Percentiles rank a stretch among this genome's conserved stretches.
Conservation (phyloP, 176 grass and related monocot species). For the Bolboschoenus planiculmis region DNA sequence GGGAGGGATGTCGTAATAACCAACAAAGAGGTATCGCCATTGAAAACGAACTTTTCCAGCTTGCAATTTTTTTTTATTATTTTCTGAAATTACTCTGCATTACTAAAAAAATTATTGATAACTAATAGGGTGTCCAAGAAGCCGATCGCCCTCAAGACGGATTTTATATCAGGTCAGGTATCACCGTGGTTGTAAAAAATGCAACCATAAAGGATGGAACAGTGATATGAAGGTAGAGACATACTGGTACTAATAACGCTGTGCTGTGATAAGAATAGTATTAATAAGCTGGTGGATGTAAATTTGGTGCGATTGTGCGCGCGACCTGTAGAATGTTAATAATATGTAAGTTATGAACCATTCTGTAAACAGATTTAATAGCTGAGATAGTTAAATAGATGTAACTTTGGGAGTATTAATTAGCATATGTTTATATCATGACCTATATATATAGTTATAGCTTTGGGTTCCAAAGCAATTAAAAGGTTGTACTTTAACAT, state of each 20-base stretch:
- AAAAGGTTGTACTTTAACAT: too few species aligned
- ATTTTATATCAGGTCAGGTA: slow-evolving; percentile 60
- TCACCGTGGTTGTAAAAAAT: slow-evolving; percentile 50
- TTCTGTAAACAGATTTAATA: neutral
- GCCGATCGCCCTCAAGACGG: slow-evolving; percentile 47
- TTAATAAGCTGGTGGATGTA: neutral
- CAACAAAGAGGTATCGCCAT: slow-evolving; percentile 40
- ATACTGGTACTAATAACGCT: neutral
- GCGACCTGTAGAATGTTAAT: neutral
- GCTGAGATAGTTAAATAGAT: neutral
- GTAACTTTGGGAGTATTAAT: neutral
- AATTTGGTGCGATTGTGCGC: neutral
- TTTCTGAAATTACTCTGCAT: neutral
- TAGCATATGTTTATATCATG: neutral
- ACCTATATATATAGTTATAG: neutral
- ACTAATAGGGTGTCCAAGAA: slow-evolving; percentile 57
- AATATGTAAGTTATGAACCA: neutral
- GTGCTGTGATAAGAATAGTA: neutral
- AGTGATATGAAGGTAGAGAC: slow-evolving; percentile 28
- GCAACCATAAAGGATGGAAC: slow-evolving; percentile 56
- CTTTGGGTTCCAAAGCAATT: too few species aligned
- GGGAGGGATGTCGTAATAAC: slow-evolving; percentile 44
- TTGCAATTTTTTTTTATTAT: neutral
- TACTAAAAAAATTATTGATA: neutral
- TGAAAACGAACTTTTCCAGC: neutral